phyloP scores from a whole-genome alignment of 2,329 filamentous ascomycete genomes.

The Alternaria triticimaculans region DNA sequence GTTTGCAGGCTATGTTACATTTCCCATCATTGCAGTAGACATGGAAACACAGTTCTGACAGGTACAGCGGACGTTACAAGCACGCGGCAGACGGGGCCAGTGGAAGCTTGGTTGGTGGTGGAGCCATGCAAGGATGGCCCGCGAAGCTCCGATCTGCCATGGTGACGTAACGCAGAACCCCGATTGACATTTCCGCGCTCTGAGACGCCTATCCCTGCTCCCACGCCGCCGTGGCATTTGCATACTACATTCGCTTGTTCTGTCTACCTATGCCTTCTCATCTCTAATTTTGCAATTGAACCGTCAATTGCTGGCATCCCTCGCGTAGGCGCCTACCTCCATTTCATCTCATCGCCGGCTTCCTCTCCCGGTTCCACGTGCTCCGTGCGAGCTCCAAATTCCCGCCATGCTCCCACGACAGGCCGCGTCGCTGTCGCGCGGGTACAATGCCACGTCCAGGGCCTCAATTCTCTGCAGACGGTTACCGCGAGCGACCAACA shows the following conservation, averaged over 20 bases:
- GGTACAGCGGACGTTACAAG: not conserved
- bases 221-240: not conserved
- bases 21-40: not conserved
- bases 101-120: slow-evolving; percentile 23
- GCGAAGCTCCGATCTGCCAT: not conserved
- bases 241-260: not conserved
- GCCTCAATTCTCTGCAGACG: slow-evolving; percentile 20
- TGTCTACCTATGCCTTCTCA: slow-evolving; percentile 1
- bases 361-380: slow-evolving; percentile 9
- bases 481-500: slow-evolving; percentile 10
- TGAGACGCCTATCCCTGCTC: not conserved
- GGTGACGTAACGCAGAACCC: slow-evolving; percentile 24
- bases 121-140: slow-evolving; percentile 5
- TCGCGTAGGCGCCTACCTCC: not conserved
- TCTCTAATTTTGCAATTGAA: slow-evolving; percentile 6
- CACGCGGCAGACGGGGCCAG: slow-evolving; percentile 1
- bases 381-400: slow-evolving; percentile 3
- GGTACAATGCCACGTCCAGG: slow-evolving; percentile 26
- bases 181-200: slow-evolving; percentile 26
- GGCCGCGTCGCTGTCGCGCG: slow-evolving; percentile 38
- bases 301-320: slow-evolving; percentile 14
- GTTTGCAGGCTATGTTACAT: not conserved
- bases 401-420: slow-evolving; percentile 41
- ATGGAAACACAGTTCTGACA: not conserved
- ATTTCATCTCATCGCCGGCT: not conserved